These are phyloP conservation scores for Basipetospora chlamydospora DNA, from an alignment of 2,329 filamentous ascomycete genomes.

Conservation along the genomic window DNA sequence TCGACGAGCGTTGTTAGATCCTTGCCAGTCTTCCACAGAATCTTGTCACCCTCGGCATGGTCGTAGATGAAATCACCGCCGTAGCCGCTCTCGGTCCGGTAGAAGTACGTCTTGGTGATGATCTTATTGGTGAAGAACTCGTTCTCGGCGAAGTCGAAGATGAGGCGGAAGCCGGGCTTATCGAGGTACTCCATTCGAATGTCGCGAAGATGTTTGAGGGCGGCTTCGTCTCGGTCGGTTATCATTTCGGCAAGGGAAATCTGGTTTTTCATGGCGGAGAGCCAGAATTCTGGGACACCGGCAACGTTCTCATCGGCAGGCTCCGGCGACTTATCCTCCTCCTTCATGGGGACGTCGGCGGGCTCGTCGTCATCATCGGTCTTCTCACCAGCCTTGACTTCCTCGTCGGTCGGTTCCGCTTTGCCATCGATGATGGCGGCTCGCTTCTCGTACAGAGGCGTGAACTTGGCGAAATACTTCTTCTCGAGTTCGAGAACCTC, in stretches of 20 bases:
- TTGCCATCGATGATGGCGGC: constrained; percentile 81
- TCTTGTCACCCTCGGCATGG: constrained; percentile 94
- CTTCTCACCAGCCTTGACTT: constrained; percentile 75
- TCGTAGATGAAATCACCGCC: constrained; percentile 99
- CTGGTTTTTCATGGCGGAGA: constrained; percentile 99
- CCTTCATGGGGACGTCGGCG: constrained; percentile 39
- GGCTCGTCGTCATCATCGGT: constrained; percentile 50
- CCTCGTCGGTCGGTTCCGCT: constrained; percentile 71
- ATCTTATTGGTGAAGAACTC: constrained; percentile 96
- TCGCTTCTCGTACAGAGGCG: constrained; percentile 90
- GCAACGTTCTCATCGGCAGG: constrained; percentile 35
- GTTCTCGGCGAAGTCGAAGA: constrained; percentile 93
- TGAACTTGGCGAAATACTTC: constrained; percentile 99
- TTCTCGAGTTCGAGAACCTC: constrained; percentile 97
- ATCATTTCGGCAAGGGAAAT: constrained; percentile 96
- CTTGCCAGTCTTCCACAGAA: constrained; percentile 88
- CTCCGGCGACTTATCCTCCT: constrained; percentile 39
- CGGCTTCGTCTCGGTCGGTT: constrained; percentile 90
- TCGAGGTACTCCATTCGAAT: constrained; percentile 99
- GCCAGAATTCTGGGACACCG: constrained; percentile 98
- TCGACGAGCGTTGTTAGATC: constrained; percentile 90
- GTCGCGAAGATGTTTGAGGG: constrained; percentile 77
- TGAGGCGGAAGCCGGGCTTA: constrained; percentile 92
- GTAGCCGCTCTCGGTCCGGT: constrained; percentile 97
- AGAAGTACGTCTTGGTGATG: constrained; percentile 96